A percentile compares a stretch with the other conserved stretches of the same genome.
Conservation (phyloP, 1,284 basidiomycete genomes). For the Pyrrhoderma lamaoense region DNA sequence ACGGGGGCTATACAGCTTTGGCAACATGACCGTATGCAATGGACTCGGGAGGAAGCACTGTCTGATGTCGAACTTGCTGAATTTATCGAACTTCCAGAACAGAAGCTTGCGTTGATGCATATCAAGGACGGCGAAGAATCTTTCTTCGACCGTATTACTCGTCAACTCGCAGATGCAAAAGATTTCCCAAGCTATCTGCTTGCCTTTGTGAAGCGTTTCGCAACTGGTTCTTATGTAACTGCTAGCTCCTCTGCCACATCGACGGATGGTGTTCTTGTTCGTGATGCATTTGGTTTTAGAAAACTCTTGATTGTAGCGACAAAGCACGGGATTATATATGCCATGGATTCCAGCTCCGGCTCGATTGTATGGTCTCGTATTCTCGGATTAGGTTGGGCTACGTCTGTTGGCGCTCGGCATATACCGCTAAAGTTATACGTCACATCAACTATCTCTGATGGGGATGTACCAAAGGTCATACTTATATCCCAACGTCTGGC, state of each 20-base stretch:
- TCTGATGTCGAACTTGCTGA: constrained; percentile 57
- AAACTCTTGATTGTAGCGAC: constrained; percentile 79
- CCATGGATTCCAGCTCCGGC: constrained; percentile 74
- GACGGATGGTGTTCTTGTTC: constrained; percentile 34
- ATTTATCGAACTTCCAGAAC: constrained; percentile 77
- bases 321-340: constrained; percentile 70
- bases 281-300: constrained; percentile 84
- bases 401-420: constrained; percentile 44
- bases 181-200: constrained; percentile 65
- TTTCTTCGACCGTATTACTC: constrained; percentile 45
- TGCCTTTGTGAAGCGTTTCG: constrained; percentile 66
- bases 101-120: constrained; percentile 37
- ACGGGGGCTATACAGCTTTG: constrained; percentile 78
- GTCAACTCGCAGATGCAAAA: constrained; percentile 61
- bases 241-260: constrained; percentile 34
- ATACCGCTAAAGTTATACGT: constrained; percentile 53
- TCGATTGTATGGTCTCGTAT: constrained; percentile 70
- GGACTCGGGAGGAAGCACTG: constrained; percentile 82
- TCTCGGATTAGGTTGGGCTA: constrained; percentile 59
- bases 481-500: constrained; percentile 54
- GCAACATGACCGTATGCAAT: constrained; percentile 55
- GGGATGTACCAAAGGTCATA: constrained; percentile 46
- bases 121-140: constrained; percentile 42
- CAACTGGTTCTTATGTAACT: constrained; percentile 60
- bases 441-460: constrained; percentile 42